Evolutionary conservation across 345 rosid species (phyloP).

Genomic region (Salix viminalis): DNA sequence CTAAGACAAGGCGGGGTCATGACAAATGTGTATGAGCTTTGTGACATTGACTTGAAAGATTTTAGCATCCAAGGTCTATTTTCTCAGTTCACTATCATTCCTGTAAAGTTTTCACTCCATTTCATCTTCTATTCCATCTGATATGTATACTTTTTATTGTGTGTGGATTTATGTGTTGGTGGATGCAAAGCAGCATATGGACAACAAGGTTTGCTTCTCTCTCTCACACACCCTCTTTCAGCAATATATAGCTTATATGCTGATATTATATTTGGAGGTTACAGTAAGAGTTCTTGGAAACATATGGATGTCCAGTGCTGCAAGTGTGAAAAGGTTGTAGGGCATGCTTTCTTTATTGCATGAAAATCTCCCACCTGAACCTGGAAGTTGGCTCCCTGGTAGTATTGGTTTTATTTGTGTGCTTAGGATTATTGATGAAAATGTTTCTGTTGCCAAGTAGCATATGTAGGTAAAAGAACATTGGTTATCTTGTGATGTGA

Average conservation of each 20-base stretch:
- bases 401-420: background rate
- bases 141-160: constrained; percentile 11
- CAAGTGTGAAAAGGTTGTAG: background rate
- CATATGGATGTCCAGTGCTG: background rate
- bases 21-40: constrained; percentile 83
- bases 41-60: constrained; percentile 95
- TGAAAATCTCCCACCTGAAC: background rate
- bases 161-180: constrained; percentile 17
- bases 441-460: background rate
- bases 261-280: background rate
- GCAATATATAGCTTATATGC: background rate
- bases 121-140: constrained; percentile 23
- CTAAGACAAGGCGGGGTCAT: constrained; percentile 79
- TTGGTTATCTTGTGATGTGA: too few relatives aligned
- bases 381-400: background rate
- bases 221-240: background rate
- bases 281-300: background rate
- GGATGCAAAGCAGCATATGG: constrained; percentile 57
- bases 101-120: background rate
- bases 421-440: background rate
- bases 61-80: constrained; percentile 81
- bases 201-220: constrained; percentile 60
- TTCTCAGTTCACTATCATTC: background rate
- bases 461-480: background rate
- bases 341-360: background rate